Base-by-base conservation (phyloP, 495 filamentous ascomycete species). In the Aspergillus cristatus region DNA sequence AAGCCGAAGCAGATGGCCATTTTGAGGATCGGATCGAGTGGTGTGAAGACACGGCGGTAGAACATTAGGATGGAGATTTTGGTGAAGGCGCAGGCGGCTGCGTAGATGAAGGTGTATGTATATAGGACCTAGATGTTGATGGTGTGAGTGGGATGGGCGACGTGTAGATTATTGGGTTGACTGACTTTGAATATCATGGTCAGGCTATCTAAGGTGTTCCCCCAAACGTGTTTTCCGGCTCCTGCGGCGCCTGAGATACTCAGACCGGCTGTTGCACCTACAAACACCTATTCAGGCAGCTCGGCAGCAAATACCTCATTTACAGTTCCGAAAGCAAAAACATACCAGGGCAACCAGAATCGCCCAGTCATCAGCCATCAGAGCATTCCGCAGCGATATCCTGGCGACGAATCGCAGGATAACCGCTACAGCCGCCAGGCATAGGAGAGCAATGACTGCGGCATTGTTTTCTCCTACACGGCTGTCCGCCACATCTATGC, bases 11-110 rank as follows among this genome's bases (percentile, higher is more conserved):
- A 29, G 0, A 50, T 30, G 2, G 50, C 41, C 50, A 26, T 14
- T 33, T 37, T 8, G 58, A 35, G 8, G 33, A 41, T 8, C n/a
- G 32, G 34, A 2, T 52, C 40, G 16, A 60, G 49, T 14, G 45
- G 35, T 28, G 37, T 45, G 34, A 64, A 64, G 12, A 62, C 31
- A 7, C 60, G 50, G 14, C 46, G 37, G 34, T 62, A 64, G 37
- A 64, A 62, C 2, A 54, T 40, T 6, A 62, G 37, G 25, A 67
- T 61, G 2, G 63, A 63, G 18, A 61, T 28, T 33, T 57, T 58
- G 28, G 52, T 62, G 22, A 53, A 48, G 26, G 61, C 48, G 28
- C 55, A 50, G 0, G 46, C 38, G 14, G 45, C 47, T 3, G 55
- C 55, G 36, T 68, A 63, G 33, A 65, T 42, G 31, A 50, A 57